Evolutionary conservation across 75 land plant species (phyloP).

Genomic region (Gnetum montanum): DNA sequence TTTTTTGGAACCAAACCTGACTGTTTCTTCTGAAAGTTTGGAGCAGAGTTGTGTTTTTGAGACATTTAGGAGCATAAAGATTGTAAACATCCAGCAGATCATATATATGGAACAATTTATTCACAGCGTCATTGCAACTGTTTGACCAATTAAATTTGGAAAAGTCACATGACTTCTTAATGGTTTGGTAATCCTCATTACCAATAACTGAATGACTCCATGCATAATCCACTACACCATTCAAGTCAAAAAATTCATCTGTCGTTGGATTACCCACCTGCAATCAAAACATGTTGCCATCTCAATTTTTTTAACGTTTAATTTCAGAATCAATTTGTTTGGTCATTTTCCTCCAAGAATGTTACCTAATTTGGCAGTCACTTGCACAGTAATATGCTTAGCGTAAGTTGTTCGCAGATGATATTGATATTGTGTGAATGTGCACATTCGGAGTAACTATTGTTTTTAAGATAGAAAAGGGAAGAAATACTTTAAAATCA

Average conservation of each 20-base stretch:
- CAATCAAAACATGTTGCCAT: not conserved
- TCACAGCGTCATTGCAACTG: conserved; percentile 18
- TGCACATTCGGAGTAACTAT: no score
- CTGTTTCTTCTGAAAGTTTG: conserved; percentile 3
- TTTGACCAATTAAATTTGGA: conserved; percentile 13
- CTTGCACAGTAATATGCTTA: no score
- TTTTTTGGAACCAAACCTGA: conserved; percentile 2
- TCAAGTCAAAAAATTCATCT: conserved; percentile 31
- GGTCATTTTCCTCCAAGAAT: no score
- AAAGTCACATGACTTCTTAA: conserved; percentile 30
- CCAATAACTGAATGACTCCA: conserved; percentile 55
- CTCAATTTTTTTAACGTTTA: not conserved
- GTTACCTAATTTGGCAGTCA: no score
- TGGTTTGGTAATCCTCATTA: conserved; percentile 16
- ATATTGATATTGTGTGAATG: no score
- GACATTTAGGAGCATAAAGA: conserved; percentile 44
- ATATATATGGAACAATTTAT: conserved; percentile 12
- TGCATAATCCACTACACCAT: conserved; percentile 52
- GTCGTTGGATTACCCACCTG: conserved; percentile 64
- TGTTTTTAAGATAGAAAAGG: no score
- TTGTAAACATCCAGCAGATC: conserved; percentile 43
- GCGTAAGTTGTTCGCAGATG: no score
- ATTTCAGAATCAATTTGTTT: no score
- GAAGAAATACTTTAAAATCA: no score
- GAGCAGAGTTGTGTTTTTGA: not conserved